These are phyloP conservation scores for Lippia alba DNA, from an alignment of 305 asterid species.

Conservation along the genomic window DNA sequence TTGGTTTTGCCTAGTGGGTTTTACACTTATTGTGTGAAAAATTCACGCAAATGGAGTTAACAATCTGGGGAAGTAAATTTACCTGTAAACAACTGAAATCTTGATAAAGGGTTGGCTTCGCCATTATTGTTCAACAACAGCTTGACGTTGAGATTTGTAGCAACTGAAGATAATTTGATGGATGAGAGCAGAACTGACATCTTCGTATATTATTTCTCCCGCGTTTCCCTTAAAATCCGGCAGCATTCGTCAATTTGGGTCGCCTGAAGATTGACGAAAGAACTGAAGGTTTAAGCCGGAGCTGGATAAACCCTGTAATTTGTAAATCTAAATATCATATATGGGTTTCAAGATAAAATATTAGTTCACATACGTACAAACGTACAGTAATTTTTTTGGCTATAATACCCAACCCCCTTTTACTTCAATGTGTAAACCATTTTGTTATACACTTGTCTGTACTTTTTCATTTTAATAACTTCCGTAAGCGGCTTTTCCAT, in stretches of 20 bases:
- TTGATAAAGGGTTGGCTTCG: slow-evolving; percentile 38
- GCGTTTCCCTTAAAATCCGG: not conserved
- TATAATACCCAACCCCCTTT: no score
- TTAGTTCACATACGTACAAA: no score
- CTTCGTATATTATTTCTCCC: not conserved
- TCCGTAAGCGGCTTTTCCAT: no score
- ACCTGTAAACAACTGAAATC: slow-evolving; percentile 47
- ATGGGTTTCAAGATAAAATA: not conserved
- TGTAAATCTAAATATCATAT: not conserved
- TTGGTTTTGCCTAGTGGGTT: slow-evolving; percentile 17
- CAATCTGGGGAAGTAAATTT: slow-evolving; percentile 20
- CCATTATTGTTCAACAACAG: slow-evolving; percentile 31
- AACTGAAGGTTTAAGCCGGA: slow-evolving; percentile 23
- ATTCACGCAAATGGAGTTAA: slow-evolving; percentile 20
- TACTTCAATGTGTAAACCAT: no score
- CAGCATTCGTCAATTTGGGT: slow-evolving; percentile 9
- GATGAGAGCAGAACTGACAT: slow-evolving; percentile 53
- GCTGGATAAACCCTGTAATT: slow-evolving; percentile 19
- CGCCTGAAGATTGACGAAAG: not conserved
- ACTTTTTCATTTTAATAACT: no score
- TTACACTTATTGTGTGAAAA: slow-evolving; percentile 4
- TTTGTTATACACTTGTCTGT: no score
- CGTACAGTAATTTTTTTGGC: no score
- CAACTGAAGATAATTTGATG: slow-evolving; percentile 41
- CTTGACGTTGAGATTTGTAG: slow-evolving; percentile 38